These are phyloP conservation scores for Anisodus tanguticus DNA, from an alignment of 257 asterid genomes.

Conservation along the genomic window DNA sequence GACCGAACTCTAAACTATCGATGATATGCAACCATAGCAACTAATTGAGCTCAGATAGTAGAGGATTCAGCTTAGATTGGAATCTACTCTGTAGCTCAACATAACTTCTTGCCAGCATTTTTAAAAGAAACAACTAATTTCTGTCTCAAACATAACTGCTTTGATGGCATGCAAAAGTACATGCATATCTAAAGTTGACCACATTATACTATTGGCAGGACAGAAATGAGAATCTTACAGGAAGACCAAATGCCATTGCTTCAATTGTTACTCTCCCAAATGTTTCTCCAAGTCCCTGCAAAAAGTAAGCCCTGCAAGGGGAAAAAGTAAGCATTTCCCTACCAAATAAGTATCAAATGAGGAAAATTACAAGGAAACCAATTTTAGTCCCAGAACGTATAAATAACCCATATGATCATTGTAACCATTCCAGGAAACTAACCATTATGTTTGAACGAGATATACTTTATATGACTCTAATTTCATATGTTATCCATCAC, in stretches of 20 bases:
- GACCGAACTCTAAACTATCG: background rate
- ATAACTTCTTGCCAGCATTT: background rate
- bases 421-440: conserved; percentile 21
- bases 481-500: background rate
- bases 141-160: background rate
- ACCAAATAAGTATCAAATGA: background rate
- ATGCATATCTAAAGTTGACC: conserved; percentile 4
- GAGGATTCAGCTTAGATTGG: background rate
- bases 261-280: conserved; percentile 98
- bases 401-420: background rate
- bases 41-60: background rate
- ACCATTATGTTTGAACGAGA: background rate
- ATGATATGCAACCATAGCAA: background rate
- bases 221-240: conserved; percentile 55
- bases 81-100: background rate
- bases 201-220: conserved; percentile 22
- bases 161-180: background rate
- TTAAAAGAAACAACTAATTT: background rate
- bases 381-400: background rate
- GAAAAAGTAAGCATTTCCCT: too few species aligned
- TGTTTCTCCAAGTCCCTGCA: conserved; percentile 98
- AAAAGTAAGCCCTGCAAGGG: conserved; percentile 14
- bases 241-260: conserved; percentile 99
- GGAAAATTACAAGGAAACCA: conserved; percentile 13
- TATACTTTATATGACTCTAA: background rate